These are phyloP conservation scores for Tylopilus sp. DNA, from an alignment of 1,284 basidiomycete genomes.

Conservation along the genomic window DNA sequence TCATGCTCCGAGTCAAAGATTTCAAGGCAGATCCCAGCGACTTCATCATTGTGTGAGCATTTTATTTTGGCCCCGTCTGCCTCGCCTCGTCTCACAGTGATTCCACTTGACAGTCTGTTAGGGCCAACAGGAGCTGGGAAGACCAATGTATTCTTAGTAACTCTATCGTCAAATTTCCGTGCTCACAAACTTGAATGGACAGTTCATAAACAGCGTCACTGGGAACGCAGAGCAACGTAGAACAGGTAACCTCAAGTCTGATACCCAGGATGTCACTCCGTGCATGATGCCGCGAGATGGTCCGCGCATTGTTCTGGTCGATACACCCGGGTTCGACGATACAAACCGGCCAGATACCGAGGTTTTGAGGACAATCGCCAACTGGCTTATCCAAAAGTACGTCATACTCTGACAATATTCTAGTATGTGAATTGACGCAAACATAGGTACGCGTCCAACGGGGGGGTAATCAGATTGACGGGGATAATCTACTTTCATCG, in stretches of 20 bases:
- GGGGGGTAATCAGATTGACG: slow-evolving; percentile 34
- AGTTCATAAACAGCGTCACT: slow-evolving; percentile 33
- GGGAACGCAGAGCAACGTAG: neutral
- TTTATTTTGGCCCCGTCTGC: neutral
- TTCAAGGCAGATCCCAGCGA: slow-evolving; percentile 17
- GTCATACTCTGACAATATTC: neutral
- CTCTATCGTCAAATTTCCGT: neutral
- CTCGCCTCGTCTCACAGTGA: neutral
- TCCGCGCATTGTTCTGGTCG: slow-evolving; percentile 32
- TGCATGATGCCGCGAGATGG: neutral
- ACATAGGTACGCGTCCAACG: slow-evolving; percentile 22
- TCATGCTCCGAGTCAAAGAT: slow-evolving; percentile 5
- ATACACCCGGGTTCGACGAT: slow-evolving; percentile 42
- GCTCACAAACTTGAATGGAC: neutral
- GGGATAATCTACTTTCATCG: slow-evolving; percentile 63
- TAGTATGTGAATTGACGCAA: neutral
- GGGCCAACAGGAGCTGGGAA: slow-evolving; percentile 36
- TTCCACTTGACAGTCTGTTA: slow-evolving; percentile 25
- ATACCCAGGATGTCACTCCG: slow-evolving; percentile 21
- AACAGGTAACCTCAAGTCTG: slow-evolving; percentile 15
- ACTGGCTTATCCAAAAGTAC: slow-evolving; percentile 37
- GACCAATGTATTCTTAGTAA: slow-evolving; percentile 20
- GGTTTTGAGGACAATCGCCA: slow-evolving; percentile 35
- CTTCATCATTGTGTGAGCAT: slow-evolving; percentile 20
- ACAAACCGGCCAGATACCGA: slow-evolving; percentile 35